Evolutionary conservation across 176 grass and related monocot genomes (phyloP).

Genomic region (Avena insularis): DNA sequence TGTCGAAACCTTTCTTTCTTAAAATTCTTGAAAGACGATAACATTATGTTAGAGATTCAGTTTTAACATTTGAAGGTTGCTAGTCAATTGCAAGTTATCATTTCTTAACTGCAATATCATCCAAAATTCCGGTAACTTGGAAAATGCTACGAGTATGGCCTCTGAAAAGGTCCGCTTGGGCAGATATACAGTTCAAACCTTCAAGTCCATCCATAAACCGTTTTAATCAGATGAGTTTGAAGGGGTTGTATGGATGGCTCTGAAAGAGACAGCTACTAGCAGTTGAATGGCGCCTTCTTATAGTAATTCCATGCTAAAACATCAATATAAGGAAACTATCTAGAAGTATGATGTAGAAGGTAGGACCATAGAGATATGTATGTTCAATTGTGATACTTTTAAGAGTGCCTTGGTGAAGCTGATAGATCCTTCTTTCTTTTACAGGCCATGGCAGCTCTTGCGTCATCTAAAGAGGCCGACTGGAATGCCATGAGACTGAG

Average conservation of each 20-base stretch:
- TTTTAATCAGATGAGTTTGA: neutral
- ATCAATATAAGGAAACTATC: neutral
- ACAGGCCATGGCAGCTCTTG: conserved; percentile 98
- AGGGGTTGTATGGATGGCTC: neutral
- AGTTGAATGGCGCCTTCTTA: neutral
- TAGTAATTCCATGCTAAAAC: neutral
- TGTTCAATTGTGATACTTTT: neutral
- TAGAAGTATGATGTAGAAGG: neutral
- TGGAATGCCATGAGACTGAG: conserved; percentile 86
- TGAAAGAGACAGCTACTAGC: neutral
- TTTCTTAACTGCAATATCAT: neutral
- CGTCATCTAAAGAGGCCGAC: conserved; percentile 92
- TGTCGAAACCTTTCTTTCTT: neutral
- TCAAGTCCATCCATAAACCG: neutral
- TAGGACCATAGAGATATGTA: neutral
- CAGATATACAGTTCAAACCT: neutral
- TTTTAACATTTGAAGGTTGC: neutral
- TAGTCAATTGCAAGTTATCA: neutral
- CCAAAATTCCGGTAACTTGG: neutral
- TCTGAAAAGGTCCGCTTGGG: neutral
- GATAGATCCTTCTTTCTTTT: conserved; percentile 33
- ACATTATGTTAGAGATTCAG: neutral
- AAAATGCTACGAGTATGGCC: neutral
- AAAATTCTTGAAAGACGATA: neutral
- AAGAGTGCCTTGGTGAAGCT: neutral